Percentiles rank a stretch among this genome's conserved stretches.
Conservation (phyloP, 805 yeast genomes). For the Metschnikowia similis region DNA sequence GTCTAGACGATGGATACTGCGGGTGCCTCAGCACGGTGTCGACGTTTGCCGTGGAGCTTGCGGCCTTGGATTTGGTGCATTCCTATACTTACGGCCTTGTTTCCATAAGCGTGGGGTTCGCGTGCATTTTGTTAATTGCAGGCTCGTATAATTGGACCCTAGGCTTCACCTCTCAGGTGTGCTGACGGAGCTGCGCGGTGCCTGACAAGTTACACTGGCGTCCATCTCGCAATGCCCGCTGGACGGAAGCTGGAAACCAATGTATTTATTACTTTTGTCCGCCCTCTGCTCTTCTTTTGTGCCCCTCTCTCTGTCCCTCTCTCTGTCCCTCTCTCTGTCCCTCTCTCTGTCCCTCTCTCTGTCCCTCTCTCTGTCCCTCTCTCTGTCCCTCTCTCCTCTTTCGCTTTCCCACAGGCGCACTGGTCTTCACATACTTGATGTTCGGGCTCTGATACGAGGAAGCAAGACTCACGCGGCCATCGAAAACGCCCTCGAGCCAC, state of each 20-base stretch:
- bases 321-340: neutral
- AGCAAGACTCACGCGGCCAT: conserved; percentile 4
- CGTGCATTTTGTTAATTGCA: conserved; percentile 49
- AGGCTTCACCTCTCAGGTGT: conserved; percentile 33
- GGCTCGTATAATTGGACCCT: conserved; percentile 73
- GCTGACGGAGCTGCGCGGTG: conserved; percentile 12
- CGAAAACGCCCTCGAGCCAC: conserved; percentile 39
- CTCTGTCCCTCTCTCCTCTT: neutral
- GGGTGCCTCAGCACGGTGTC: conserved; percentile 73
- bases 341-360: neutral
- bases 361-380: neutral
- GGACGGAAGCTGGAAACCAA: too few relatives aligned
- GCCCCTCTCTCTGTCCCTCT: neutral
- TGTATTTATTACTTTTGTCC: neutral
- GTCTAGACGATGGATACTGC: conserved; percentile 61
- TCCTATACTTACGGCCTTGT: conserved; percentile 49
- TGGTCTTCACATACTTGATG: conserved; percentile 12
- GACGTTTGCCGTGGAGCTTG: conserved; percentile 70
- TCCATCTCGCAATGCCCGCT: too few relatives aligned
- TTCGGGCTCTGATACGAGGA: conserved; percentile 8
- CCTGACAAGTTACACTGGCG: too few relatives aligned
- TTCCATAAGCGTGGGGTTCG: conserved; percentile 47
- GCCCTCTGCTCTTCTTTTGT: neutral
- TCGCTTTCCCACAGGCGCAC: conserved; percentile 10
- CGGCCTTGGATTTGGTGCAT: conserved; percentile 22